A percentile compares a stretch with the other conserved stretches of the same genome.
Conservation (phyloP, 2,329 filamentous ascomycete genomes). For the Clonostachys rhizophaga region DNA sequence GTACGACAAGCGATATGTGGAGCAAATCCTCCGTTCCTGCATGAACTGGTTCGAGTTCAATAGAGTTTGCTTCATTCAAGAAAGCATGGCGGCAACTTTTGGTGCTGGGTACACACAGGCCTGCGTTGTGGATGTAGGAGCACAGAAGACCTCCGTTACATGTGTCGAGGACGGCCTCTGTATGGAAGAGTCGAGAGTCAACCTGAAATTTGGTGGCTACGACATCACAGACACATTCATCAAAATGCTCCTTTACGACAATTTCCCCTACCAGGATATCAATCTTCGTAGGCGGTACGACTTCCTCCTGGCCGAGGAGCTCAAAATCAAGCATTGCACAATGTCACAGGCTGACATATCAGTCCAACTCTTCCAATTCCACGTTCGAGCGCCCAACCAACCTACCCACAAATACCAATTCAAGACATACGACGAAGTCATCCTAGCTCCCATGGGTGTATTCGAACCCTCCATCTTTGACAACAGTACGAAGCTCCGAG, state of each 20-base stretch:
- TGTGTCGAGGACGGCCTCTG: constrained; percentile 97
- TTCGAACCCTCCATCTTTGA: constrained; percentile 88
- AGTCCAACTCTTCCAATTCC: constrained; percentile 84
- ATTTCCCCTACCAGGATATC: constrained; percentile 93
- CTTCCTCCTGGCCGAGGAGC: constrained; percentile 87
- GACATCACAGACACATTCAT: constrained; percentile 94
- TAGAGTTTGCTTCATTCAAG: constrained; percentile 89
- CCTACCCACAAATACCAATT: constrained; percentile 91
- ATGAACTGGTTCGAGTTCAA: constrained; percentile 88
- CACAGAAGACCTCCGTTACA: constrained; percentile 94
- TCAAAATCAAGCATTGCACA: constrained; percentile 90
- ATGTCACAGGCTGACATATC: constrained; percentile 87
- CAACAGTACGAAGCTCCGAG: constrained; percentile 71
- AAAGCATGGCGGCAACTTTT: constrained; percentile 91
- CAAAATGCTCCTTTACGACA: constrained; percentile 96
- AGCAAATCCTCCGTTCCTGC: constrained; percentile 76
- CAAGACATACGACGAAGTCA: constrained; percentile 95
- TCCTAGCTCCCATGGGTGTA: constrained; percentile 91
- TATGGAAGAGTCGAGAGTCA: constrained; percentile 90
- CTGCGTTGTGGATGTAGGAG: constrained; percentile 93
- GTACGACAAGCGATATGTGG: constrained; percentile 92
- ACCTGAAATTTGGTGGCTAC: constrained; percentile 87
- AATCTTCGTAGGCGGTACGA: constrained; percentile 88
- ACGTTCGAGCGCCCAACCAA: constrained; percentile 81
- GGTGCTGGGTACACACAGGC: constrained; percentile 91